Conservation (phyloP, 345 rosid genomes). For the Euphorbia lathyris region DNA sequence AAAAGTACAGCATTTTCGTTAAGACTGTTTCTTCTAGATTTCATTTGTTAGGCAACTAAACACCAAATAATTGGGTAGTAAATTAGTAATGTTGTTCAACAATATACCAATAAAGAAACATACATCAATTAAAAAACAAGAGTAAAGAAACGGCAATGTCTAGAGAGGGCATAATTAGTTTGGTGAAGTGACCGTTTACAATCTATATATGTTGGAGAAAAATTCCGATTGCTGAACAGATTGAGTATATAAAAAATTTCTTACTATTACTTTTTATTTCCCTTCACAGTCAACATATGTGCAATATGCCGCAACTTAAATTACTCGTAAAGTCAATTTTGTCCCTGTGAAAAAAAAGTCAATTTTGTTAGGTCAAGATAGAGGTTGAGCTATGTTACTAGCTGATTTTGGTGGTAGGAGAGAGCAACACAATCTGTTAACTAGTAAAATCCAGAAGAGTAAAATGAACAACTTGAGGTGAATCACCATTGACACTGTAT, state of each 20-base stretch:
- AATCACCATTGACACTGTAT: background rate
- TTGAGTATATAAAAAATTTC: background rate
- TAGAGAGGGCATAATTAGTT: background rate
- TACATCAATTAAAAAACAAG: background rate
- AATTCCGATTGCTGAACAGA: constrained; percentile 33
- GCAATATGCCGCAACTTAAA: background rate
- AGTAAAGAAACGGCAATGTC: background rate
- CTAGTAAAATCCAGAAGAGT: background rate
- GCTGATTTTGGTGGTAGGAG: background rate
- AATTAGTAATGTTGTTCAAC: constrained; percentile 46
- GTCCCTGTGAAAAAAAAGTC: constrained; percentile 4
- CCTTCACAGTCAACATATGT: background rate
- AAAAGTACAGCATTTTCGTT: background rate
- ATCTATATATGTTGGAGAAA: constrained; percentile 10
- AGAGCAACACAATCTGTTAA: background rate
- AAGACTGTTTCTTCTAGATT: constrained; percentile 20
- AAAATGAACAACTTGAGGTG: background rate
- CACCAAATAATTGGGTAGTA: constrained; percentile 20
- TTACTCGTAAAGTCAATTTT: background rate
- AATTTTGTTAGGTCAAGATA: constrained; percentile 10
- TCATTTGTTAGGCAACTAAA: constrained; percentile 34
- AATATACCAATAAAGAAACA: constrained; percentile 28
- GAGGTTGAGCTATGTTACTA: background rate
- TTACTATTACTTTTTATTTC: background rate
- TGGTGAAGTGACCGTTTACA: constrained; percentile 2